Evolutionary conservation across 1,139 yeast genomes (phyloP).

Genomic region (Tardiomyces blankii): DNA sequence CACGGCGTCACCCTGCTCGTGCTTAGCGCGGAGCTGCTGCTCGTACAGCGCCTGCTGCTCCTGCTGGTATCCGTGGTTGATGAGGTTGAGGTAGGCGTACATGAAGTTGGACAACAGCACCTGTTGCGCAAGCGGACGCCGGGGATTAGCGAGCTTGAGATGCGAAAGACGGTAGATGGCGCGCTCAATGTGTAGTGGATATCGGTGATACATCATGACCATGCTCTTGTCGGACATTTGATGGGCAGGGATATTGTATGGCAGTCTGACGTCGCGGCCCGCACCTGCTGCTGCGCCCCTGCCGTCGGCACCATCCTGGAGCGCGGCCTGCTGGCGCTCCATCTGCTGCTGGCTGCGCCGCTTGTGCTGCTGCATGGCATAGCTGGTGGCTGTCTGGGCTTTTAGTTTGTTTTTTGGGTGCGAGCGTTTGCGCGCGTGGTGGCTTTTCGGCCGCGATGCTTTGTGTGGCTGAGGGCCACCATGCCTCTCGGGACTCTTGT

Average conservation of each 20-base stretch:
- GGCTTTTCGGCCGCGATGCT: background rate
- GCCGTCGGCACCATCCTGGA: background rate
- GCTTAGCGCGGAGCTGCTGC: background rate
- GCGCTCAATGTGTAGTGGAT: slow-evolving; percentile 90
- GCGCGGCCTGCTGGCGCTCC: slow-evolving; percentile 3
- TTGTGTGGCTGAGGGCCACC: background rate
- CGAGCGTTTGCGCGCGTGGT: background rate
- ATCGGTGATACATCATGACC: slow-evolving; percentile 39
- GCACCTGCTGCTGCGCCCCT: background rate
- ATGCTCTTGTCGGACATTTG: slow-evolving; percentile 26
- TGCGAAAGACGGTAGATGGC: slow-evolving; percentile 91
- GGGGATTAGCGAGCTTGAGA: slow-evolving; percentile 85
- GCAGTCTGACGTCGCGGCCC: slow-evolving; percentile 20
- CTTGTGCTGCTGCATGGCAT: slow-evolving; percentile 6
- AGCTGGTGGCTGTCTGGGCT: background rate
- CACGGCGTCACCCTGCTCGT: background rate
- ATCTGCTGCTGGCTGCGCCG: slow-evolving; percentile 4
- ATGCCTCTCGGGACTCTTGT: background rate
- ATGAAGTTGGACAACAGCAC: slow-evolving; percentile 88
- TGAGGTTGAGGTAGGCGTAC: slow-evolving; percentile 92
- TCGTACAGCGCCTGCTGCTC: slow-evolving; percentile 17
- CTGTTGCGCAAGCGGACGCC: slow-evolving; percentile 82
- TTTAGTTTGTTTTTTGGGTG: background rate
- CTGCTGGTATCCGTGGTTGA: slow-evolving; percentile 52
- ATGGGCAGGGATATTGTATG: slow-evolving; percentile 28